These are phyloP conservation scores for Arxiozyma telluris DNA, from an alignment of 1,139 yeast species.

Conservation along the genomic window DNA sequence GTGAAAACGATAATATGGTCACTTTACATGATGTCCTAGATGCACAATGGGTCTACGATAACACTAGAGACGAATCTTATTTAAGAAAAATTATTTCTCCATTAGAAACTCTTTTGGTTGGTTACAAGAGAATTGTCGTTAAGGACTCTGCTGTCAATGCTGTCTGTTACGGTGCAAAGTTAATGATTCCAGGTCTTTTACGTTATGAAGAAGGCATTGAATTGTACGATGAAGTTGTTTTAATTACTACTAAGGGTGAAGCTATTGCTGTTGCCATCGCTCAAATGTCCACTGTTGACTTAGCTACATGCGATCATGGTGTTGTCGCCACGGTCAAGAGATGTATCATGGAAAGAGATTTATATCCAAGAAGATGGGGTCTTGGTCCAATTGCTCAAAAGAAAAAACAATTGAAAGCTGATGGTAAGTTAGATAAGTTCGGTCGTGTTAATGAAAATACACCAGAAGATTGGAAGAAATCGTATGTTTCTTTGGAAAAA, in stretches of 20 bases:
- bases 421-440: conserved; percentile 91
- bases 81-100: conserved; percentile 92
- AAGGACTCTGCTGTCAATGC: conserved; percentile 98
- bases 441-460: conserved; percentile 92
- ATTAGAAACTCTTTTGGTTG: conserved; percentile 82
- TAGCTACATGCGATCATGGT: conserved; percentile 96
- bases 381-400: conserved; percentile 97
- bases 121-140: conserved; percentile 94
- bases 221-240: conserved; percentile 93
- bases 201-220: conserved; percentile 98
- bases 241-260: conserved; percentile 98
- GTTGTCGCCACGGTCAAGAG: conserved; percentile 97
- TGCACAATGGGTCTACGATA: conserved; percentile 96
- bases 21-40: conserved; percentile 95
- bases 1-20: conserved; percentile 84
- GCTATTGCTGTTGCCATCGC: conserved; percentile 98
- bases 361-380: conserved; percentile 99
- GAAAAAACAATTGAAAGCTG: conserved; percentile 96
- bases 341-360: conserved; percentile 98
- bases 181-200: conserved; percentile 96
- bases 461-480: conserved; percentile 85
- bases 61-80: conserved; percentile 93
- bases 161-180: conserved; percentile 97
- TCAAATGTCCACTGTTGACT: conserved; percentile 96
- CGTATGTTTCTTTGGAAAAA: conserved; percentile 73